Conservation (phyloP, 257 asterid species). For the Echium plantagineum region DNA sequence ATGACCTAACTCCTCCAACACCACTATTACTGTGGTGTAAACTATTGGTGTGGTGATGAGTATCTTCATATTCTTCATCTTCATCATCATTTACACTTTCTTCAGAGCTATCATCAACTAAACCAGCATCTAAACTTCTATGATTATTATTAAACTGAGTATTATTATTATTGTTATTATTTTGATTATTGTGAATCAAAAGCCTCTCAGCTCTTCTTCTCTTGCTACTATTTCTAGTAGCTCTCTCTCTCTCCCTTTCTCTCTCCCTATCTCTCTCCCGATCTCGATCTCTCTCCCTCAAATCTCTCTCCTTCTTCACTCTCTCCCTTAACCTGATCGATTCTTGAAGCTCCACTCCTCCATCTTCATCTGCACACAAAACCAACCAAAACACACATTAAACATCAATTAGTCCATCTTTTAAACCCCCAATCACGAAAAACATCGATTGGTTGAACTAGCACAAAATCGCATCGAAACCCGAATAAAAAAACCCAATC, state of each 20-base stretch:
- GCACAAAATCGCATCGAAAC: too few relatives aligned
- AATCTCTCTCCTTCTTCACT: slow-evolving; percentile 91
- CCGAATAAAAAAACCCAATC: background rate
- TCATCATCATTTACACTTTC: slow-evolving; percentile 86
- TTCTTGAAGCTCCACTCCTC: slow-evolving; percentile 67
- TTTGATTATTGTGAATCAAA: slow-evolving; percentile 15
- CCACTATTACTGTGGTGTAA: slow-evolving; percentile 11
- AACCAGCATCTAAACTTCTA: slow-evolving; percentile 29
- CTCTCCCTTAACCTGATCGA: slow-evolving; percentile 71
- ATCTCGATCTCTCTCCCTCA: slow-evolving; percentile 58
- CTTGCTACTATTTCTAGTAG: slow-evolving; percentile 53
- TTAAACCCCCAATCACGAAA: too few relatives aligned
- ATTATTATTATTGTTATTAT: background rate
- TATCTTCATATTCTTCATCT: slow-evolving; percentile 52
- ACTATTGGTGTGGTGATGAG: slow-evolving; percentile 16
- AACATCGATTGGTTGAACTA: too few relatives aligned
- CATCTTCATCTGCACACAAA: slow-evolving; percentile 71
- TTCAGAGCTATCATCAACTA: slow-evolving; percentile 70
- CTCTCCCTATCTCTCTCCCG: slow-evolving; percentile 44
- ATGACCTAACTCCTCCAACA: slow-evolving; percentile 23
- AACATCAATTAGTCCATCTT: background rate
- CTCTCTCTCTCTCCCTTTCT: slow-evolving; percentile 58
- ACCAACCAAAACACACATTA: slow-evolving; percentile 4
- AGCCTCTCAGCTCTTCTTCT: slow-evolving; percentile 53
- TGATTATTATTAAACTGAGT: background rate